Evolutionary conservation across 106 monocot species (phyloP).

Genomic region (Gastrodia elata): DNA sequence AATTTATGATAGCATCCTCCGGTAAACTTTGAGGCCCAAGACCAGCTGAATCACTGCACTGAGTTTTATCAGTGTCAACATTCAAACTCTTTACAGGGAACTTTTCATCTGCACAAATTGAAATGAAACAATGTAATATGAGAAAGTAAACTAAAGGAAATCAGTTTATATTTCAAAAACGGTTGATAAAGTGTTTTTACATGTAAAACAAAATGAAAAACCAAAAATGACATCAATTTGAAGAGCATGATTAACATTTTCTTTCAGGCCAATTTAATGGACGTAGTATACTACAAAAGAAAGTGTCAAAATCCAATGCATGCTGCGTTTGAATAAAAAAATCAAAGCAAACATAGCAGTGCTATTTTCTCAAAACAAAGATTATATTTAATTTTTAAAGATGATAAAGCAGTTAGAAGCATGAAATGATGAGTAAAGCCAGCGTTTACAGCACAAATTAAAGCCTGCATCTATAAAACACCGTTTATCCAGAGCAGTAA

Average conservation of each 20-base stretch:
- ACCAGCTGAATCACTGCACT: slow-evolving; percentile 12
- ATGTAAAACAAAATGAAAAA: background rate
- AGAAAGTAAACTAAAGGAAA: background rate
- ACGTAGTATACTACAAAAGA: background rate
- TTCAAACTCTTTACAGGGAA: slow-evolving; percentile 15
- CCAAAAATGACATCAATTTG: background rate
- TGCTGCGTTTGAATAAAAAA: background rate
- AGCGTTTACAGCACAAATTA: background rate
- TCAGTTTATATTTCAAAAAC: background rate
- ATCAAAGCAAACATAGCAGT: background rate
- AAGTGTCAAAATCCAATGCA: background rate
- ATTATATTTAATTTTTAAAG: background rate
- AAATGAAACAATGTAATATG: slow-evolving; percentile 7
- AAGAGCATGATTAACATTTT: background rate
- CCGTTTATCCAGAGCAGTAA: background rate
- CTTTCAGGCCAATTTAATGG: background rate
- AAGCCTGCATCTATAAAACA: background rate
- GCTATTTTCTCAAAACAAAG: background rate
- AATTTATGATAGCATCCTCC: slow-evolving; percentile 25
- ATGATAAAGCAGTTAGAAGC: background rate
- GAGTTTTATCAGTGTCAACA: slow-evolving; percentile 19
- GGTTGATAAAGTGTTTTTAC: background rate
- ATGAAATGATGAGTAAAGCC: background rate
- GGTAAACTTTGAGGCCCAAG: slow-evolving; percentile 9
- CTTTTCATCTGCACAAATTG: slow-evolving; percentile 41